Percentiles rank a stretch among this genome's conserved stretches.
These are phyloP conservation scores for Colletotrichum filicis DNA, from an alignment of 2,329 filamentous ascomycete species.

Conservation along the genomic window DNA sequence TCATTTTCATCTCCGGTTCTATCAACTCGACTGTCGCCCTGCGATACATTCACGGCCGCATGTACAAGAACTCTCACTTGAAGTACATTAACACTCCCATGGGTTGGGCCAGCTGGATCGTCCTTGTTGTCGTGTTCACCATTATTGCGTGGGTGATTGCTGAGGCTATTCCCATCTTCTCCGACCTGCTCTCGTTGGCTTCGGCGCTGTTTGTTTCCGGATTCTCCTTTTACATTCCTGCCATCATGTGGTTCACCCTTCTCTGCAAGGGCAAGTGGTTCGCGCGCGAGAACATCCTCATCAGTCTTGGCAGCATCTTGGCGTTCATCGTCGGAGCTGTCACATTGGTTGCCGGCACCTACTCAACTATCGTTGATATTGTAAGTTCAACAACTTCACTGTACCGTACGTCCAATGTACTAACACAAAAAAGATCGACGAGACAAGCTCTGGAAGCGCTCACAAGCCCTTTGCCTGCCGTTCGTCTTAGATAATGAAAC, in stretches of 20 bases:
- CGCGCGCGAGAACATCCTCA: slow-evolving; percentile 40
- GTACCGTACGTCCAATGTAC: neutral
- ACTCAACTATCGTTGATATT: slow-evolving; percentile 43
- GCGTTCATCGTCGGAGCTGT: slow-evolving; percentile 43
- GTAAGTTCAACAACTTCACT: slow-evolving; percentile 37
- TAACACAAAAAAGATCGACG: slow-evolving; percentile 34
- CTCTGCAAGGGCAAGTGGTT: slow-evolving; percentile 38
- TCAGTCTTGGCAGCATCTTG: slow-evolving; percentile 40
- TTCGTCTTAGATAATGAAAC: neutral
- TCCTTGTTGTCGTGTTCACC: slow-evolving; percentile 67
- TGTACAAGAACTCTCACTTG: slow-evolving; percentile 54
- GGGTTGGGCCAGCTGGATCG: slow-evolving; percentile 68
- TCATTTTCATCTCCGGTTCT: slow-evolving; percentile 79
- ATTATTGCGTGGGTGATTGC: slow-evolving; percentile 76
- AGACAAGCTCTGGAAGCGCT: slow-evolving; percentile 29
- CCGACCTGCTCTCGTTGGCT: slow-evolving; percentile 68
- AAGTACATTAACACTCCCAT: slow-evolving; percentile 59
- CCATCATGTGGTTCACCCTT: slow-evolving; percentile 33
- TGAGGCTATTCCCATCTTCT: slow-evolving; percentile 79
- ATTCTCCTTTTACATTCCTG: slow-evolving; percentile 43
- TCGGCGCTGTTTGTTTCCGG: slow-evolving; percentile 62
- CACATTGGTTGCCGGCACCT: slow-evolving; percentile 43
- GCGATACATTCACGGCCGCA: slow-evolving; percentile 57
- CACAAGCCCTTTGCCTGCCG: slow-evolving; percentile 33
- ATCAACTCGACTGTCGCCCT: slow-evolving; percentile 67